These are phyloP conservation scores for Chalciporus sp. DNA, from an alignment of 1,284 basidiomycete genomes.

Conservation along the genomic window DNA sequence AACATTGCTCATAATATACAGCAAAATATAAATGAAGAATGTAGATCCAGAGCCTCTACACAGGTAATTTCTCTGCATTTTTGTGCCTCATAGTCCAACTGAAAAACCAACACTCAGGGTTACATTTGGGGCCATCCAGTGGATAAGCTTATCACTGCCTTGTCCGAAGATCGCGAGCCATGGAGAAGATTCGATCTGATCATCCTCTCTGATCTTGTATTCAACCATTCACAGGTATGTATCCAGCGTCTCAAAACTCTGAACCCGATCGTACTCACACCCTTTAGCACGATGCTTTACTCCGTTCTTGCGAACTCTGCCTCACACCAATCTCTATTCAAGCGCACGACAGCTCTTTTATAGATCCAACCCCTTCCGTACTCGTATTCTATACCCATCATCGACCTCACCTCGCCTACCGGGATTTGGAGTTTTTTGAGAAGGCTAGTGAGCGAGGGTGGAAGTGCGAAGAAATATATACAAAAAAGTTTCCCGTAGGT, in stretches of 20 bases:
- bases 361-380: constrained; percentile 50
- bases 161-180: constrained; percentile 27
- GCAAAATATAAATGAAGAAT: constrained; percentile 49
- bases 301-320: constrained; percentile 72
- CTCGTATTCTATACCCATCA: constrained; percentile 96
- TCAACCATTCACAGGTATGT: constrained; percentile 80
- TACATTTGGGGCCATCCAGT: constrained; percentile 89
- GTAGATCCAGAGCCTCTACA: constrained; percentile 42
- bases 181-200: constrained; percentile 70
- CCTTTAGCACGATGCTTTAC: constrained; percentile 77
- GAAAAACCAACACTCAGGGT: constrained; percentile 50
- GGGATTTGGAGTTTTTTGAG: constrained; percentile 84
- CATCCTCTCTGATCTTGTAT: constrained; percentile 90
- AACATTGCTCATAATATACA: constrained; percentile 78
- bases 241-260: background rate
- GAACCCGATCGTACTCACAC: background rate
- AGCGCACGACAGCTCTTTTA: background rate
- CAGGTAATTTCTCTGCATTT: constrained; percentile 43
- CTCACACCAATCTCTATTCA: constrained; percentile 16
- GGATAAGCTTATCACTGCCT: constrained; percentile 49
- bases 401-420: constrained; percentile 80
- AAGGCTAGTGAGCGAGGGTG: constrained; percentile 72
- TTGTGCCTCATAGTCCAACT: background rate
- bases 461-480: constrained; percentile 74
- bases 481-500: constrained; percentile 63